Evolutionary conservation across 805 yeast species (phyloP), one percentile per base, ranked within the genome.

Genomic region (Danielozyma ontarioensis): DNA sequence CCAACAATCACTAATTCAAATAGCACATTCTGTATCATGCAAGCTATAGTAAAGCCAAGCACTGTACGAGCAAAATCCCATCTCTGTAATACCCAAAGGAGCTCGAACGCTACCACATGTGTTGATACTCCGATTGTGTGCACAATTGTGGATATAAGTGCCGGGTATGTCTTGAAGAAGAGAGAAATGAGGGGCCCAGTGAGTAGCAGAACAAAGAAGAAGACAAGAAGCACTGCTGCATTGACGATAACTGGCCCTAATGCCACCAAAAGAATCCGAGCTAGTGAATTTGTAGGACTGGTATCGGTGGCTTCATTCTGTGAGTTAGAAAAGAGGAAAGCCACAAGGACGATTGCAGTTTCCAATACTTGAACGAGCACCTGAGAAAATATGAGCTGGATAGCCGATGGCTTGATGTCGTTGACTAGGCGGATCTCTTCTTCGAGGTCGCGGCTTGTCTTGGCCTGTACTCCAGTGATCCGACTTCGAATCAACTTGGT

Each of bases 61-160:
- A 84, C 46, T 0, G 88, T 68, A 32, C 73, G 62, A 0, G 80
- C 61, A 36, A 81, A 64, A 47, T 74, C 70, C 77, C 84, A 81
- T 14, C 78, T 74, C 49, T 87, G 90, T 27, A 78, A 58, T 18
- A 79, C 59, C 75, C 85, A 78, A 41, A 85, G 60, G 10, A 80
- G 45, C 46, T 80, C 84, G 59, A 82, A 80, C 36, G 72, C 65
- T 1, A 72, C 27, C 4, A 79, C 36, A 44, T 83, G 78, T 26
- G 68, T 61, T 13, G 80, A 5, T 2, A 81, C 70, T 0, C 82
- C 71, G 2, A 70, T 27, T 1, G 64, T 41, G 49, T 80, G 93
- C 2, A 76, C 80, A 2, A 70, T 25, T 3, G 66, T 64, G 1
- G 95, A 83, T 14, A 81, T 48, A 2, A 68, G 39, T 1, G 76